A percentile compares a stretch with the other conserved stretches of the same genome.
Conservation (phyloP, 352 stramenopile species). For the Phytophthora meadii region DNA sequence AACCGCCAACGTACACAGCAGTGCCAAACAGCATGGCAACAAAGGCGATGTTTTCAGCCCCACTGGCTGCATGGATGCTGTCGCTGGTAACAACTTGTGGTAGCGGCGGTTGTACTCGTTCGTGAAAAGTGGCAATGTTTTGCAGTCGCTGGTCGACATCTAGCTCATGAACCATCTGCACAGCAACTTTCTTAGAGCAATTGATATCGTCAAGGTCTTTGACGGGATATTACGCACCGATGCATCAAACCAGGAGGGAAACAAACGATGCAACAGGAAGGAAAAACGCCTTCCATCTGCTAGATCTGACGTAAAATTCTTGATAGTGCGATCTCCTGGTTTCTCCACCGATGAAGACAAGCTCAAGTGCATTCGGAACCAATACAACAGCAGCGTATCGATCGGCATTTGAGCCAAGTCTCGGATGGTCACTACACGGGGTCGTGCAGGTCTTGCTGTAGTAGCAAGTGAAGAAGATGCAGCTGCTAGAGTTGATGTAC, state of each 20-base stretch:
- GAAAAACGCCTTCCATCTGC: constrained; percentile 69
- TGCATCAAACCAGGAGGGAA: constrained; percentile 74
- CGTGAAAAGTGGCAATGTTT: constrained; percentile 76
- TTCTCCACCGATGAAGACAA: constrained; percentile 67
- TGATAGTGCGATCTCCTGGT: constrained; percentile 69
- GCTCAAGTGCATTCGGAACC: constrained; percentile 81
- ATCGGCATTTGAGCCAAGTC: constrained; percentile 76
- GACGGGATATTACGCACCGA: constrained; percentile 36
- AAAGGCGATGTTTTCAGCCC: constrained; percentile 78
- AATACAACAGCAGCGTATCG: constrained; percentile 75
- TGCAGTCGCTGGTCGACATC: constrained; percentile 72
- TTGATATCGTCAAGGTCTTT: background rate
- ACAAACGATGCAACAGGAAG: constrained; percentile 77
- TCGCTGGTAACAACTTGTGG: constrained; percentile 75
- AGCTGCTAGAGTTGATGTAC: constrained; percentile 28
- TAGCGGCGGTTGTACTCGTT: constrained; percentile 66
- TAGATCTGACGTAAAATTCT: constrained; percentile 83
- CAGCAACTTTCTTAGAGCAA: constrained; percentile 1
- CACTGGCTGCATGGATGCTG: constrained; percentile 69
- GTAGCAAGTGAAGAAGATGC: constrained; percentile 27
- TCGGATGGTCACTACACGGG: constrained; percentile 55
- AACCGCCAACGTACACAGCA: constrained; percentile 51
- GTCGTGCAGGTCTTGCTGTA: constrained; percentile 14
- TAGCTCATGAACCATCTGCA: constrained; percentile 82
- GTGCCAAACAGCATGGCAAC: constrained; percentile 80